A percentile compares a stretch with the other conserved stretches of the same genome.
These are phyloP conservation scores for Penicillium expansum DNA, from an alignment of 2,329 filamentous ascomycete species.

Conservation along the genomic window DNA sequence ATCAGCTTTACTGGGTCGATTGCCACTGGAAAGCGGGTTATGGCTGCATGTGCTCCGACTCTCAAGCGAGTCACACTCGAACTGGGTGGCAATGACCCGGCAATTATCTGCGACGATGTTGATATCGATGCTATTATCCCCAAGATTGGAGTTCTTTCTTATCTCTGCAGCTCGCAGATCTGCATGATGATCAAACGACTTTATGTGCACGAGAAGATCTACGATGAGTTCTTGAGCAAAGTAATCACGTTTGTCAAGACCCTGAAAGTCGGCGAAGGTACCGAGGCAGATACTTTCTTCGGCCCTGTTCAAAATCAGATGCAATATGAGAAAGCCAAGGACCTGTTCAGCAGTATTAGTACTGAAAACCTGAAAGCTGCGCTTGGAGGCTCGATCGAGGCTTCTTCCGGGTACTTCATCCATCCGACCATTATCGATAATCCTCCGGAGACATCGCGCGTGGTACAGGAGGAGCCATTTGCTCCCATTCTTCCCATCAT, in stretches of 20 bases:
- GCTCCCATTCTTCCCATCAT: conserved; percentile 64
- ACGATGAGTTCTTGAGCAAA: conserved; percentile 53
- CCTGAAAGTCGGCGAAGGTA: conserved; percentile 40
- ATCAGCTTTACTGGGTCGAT: conserved; percentile 60
- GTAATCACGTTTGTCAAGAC: conserved; percentile 47
- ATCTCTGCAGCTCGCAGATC: conserved; percentile 56
- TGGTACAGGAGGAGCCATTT: conserved; percentile 62
- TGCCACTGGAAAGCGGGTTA: conserved; percentile 50
- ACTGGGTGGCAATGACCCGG: conserved; percentile 56
- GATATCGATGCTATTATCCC: conserved; percentile 48
- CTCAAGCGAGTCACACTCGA: conserved; percentile 56
- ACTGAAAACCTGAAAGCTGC: conserved; percentile 54
- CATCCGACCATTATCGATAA: conserved; percentile 59
- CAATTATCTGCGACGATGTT: conserved; percentile 54
- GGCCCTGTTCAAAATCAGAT: conserved; percentile 64
- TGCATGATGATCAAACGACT: conserved; percentile 59
- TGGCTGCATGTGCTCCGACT: conserved; percentile 51
- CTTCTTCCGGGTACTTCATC: conserved; percentile 55
- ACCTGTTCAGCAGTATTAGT: conserved; percentile 56
- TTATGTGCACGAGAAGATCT: conserved; percentile 61
- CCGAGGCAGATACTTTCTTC: conserved; percentile 48
- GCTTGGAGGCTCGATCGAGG: conserved; percentile 48
- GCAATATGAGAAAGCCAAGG: conserved; percentile 61
- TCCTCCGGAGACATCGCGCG: conserved; percentile 54
- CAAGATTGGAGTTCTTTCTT: conserved; percentile 48